Conservation (phyloP, 139 green algal genomes). For the Tetraselmis chui region DNA sequence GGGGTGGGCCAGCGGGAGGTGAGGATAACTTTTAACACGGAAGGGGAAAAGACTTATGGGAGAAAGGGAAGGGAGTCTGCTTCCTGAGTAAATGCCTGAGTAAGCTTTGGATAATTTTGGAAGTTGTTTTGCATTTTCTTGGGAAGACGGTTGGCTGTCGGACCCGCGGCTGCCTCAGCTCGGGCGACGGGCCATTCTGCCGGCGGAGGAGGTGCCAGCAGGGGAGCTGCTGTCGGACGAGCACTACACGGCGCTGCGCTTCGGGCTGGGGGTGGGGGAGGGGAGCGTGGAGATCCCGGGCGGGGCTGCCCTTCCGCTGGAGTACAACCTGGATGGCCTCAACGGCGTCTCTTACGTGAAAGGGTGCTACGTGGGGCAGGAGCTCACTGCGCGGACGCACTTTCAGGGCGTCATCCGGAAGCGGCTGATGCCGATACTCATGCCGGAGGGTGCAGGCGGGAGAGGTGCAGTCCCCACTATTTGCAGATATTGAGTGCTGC, state of each 20-base stretch:
- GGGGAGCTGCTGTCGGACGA: slow-evolving; percentile 19
- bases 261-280: slow-evolving; percentile 75
- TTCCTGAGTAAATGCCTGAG: background rate
- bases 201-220: background rate
- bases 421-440: slow-evolving; percentile 63
- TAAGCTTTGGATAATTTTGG: background rate
- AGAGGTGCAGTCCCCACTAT: background rate
- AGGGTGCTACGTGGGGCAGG: slow-evolving; percentile 96
- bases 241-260: slow-evolving; percentile 49
- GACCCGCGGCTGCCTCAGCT: slow-evolving; percentile 59
- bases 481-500: too few species aligned
- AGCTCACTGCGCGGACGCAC: slow-evolving; percentile 72
- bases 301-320: slow-evolving; percentile 72
- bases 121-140: background rate
- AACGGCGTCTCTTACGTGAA: slow-evolving; percentile 86
- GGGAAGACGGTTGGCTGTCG: slow-evolving; percentile 34
- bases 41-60: too few species aligned
- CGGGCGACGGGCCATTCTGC: slow-evolving; percentile 53
- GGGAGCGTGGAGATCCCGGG: slow-evolving; percentile 72
- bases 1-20: background rate
- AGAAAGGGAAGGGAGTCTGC: too few species aligned
- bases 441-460: slow-evolving; percentile 5
- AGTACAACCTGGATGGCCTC: slow-evolving; percentile 91
- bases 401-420: slow-evolving; percentile 73
- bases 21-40: too few species aligned